Conservation (phyloP, 2,329 filamentous ascomycete species). For the Calonectria pseudoreteaudii region DNA sequence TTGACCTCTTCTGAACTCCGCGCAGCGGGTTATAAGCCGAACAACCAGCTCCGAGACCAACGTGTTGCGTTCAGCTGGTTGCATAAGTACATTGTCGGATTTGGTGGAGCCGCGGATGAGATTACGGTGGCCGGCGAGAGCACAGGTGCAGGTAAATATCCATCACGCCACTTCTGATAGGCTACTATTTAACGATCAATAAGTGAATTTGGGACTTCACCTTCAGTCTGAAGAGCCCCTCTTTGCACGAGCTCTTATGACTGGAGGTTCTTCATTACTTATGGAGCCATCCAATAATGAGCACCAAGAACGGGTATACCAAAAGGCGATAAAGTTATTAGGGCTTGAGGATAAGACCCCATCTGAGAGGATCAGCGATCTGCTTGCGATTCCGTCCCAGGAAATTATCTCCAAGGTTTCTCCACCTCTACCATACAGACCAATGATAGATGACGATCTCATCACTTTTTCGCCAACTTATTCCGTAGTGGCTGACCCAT, state of each 20-base stretch:
- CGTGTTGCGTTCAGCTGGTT: not conserved
- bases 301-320: not conserved
- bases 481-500: not conserved
- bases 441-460: not conserved
- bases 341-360: not conserved
- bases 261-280: not conserved
- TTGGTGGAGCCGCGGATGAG: not conserved
- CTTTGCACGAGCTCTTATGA: not conserved
- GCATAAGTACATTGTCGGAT: not conserved
- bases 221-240: not conserved
- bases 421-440: not conserved
- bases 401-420: not conserved
- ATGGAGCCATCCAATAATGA: not conserved
- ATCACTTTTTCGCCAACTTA: not conserved
- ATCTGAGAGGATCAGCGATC: not conserved
- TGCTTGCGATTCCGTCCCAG: not conserved
- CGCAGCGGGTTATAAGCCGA: not conserved
- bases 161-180: not conserved
- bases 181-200: not conserved
- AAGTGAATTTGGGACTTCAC: not conserved
- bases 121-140: not conserved
- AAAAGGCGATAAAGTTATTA: not conserved
- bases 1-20: not conserved
- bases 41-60: not conserved
- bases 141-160: not conserved